Evolutionary conservation across 1,284 basidiomycete species (phyloP), one percentile per base, ranked within the genome.

Genomic region (Cryptococcus hybrid): DNA sequence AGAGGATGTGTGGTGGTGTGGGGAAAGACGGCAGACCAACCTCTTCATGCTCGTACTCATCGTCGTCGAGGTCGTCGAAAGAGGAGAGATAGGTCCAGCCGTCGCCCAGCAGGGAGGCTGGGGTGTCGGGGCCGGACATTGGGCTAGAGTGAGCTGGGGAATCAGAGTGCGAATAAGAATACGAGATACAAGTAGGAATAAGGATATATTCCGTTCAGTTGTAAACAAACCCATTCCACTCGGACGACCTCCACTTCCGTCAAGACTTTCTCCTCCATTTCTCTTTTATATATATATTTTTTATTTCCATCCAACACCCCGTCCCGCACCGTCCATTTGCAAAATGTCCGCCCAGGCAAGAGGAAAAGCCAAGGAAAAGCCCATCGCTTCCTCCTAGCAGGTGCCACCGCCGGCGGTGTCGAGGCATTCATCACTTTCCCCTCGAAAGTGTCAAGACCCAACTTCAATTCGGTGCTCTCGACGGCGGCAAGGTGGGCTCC

Each of bases 361-460:
- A 58, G 70, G 70, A 59, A 68, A 59, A 51, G 60, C 68, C 58
- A 46, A 88, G 84, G 65, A 89, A 74, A 89, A 89, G 63, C 88
- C 90, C 0, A 45, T 88, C 7, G 75, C 75, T 11, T 89, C 89
- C 77, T 95, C 59, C 79, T 92, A 57, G 95, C 95, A 1, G 95
- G 96, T 34, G 85, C 92, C n/a, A 89, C 88, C 0, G 95, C 95
- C 15, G 95, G 96, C 15, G 93, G 89, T 2, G 83, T 97, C 51
- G 95, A 98, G 81, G 92, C 82, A 7, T 82, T 83, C 61, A 69
- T 81, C 39, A 82, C 81, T 1, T 80, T 75, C 56, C 94, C 0
- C 89, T 92, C 5, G 95, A 99, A 74, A 93, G 86, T 69, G 87
- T 94, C 57, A 97, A 97, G 74, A 82, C 82, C 11, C 78, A 80